Evolutionary conservation across 495 filamentous ascomycete species (phyloP).

Genomic region (Elasticomyces elasticus): DNA sequence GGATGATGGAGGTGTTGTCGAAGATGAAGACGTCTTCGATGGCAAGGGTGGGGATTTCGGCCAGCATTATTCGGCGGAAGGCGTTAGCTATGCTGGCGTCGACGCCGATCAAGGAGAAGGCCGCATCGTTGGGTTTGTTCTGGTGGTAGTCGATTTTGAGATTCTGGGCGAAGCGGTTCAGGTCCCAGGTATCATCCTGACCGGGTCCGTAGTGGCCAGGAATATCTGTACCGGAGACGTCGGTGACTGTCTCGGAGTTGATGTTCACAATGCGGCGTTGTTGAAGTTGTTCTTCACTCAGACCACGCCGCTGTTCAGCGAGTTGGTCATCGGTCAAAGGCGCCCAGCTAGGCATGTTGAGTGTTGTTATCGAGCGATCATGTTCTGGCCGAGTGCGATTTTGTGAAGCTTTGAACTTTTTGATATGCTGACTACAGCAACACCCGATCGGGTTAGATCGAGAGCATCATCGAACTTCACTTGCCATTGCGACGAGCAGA

Average conservation of each 20-base stretch:
- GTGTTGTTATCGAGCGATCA: slow-evolving; percentile 6
- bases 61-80: slow-evolving; percentile 92
- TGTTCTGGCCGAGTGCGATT: neutral
- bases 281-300: slow-evolving; percentile 24
- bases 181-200: slow-evolving; percentile 80
- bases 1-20: slow-evolving; percentile 94
- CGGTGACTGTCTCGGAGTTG: slow-evolving; percentile 76
- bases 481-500: neutral
- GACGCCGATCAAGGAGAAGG: slow-evolving; percentile 83
- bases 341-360: slow-evolving; percentile 13
- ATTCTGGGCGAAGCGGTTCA: slow-evolving; percentile 60
- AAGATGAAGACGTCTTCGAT: slow-evolving; percentile 84
- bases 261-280: slow-evolving; percentile 65
- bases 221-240: slow-evolving; percentile 81
- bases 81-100: slow-evolving; percentile 94
- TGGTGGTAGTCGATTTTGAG: slow-evolving; percentile 75
- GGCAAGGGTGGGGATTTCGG: slow-evolving; percentile 87
- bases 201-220: slow-evolving; percentile 73
- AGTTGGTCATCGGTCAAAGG: neutral
- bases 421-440: slow-evolving; percentile 1
- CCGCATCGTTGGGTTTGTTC: slow-evolving; percentile 60
- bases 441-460: neutral
- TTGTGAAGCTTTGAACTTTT: neutral
- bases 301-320: slow-evolving; percentile 5
- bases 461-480: neutral